These are phyloP conservation scores for Trichoderma koningiopsis DNA, from an alignment of 2,329 filamentous ascomycete genomes.

Conservation along the genomic window DNA sequence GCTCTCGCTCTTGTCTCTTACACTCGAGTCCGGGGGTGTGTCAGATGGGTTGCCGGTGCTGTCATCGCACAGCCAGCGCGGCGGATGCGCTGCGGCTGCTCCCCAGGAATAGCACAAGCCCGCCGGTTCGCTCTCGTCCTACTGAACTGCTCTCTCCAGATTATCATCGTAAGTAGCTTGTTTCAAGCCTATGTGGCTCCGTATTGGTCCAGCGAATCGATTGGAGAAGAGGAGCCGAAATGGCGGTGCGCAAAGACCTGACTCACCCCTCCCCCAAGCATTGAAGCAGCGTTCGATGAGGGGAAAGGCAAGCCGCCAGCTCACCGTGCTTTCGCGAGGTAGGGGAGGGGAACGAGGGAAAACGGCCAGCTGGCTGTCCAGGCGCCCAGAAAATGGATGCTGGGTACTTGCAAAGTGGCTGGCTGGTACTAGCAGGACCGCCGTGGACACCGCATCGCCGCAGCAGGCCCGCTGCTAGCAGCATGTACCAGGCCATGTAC, in stretches of 20 bases:
- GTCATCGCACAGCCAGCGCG: slow-evolving; percentile 16
- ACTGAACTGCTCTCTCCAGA: not conserved
- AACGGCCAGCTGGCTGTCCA: slow-evolving; percentile 19
- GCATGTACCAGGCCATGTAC: not conserved
- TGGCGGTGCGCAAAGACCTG: slow-evolving; percentile 16
- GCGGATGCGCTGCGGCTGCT: not conserved
- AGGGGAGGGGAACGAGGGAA: not conserved
- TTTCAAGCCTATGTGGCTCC: not conserved
- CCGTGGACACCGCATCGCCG: slow-evolving; percentile 9
- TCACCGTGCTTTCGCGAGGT: not conserved
- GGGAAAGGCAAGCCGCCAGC: slow-evolving; percentile 11
- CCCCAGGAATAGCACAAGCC: slow-evolving; percentile 18
- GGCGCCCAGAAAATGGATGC: slow-evolving; percentile 1
- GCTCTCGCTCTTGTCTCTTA: not conserved
- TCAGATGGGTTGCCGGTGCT: slow-evolving; percentile 1
- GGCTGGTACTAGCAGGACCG: not conserved
- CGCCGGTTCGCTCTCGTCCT: not conserved
- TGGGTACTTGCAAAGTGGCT: not conserved
- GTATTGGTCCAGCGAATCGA: not conserved
- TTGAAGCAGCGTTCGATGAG: not conserved
- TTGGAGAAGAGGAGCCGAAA: slow-evolving; percentile 4
- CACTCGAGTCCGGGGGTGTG: not conserved
- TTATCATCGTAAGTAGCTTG: not conserved
- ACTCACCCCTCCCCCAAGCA: not conserved
- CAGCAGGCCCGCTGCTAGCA: not conserved